These are phyloP conservation scores for Phytophthora agathidicida DNA, from an alignment of 352 stramenopile species.

Conservation along the genomic window DNA sequence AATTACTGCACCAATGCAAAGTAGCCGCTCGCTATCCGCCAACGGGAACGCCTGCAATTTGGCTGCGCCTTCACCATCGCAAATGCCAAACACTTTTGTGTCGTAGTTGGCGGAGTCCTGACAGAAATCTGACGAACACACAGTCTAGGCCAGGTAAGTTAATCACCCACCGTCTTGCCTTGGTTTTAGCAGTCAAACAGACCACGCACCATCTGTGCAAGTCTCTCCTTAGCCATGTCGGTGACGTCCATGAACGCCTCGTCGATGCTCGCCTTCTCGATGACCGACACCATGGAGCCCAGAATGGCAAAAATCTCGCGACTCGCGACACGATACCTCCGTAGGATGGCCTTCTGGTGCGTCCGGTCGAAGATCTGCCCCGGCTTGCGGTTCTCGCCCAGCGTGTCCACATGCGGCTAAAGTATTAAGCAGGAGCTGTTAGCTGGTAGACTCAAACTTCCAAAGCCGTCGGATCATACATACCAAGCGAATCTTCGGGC, in stretches of 20 bases:
- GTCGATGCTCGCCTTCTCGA: conserved; percentile 83
- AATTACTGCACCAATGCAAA: conserved; percentile 70
- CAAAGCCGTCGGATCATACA: conserved; percentile 5
- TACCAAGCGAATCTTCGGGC: conserved; percentile 80
- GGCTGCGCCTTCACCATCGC: conserved; percentile 21
- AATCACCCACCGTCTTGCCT: no score
- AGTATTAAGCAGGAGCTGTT: conserved; percentile 16
- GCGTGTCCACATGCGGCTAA: conserved; percentile 84
- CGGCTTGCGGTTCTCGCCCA: conserved; percentile 76
- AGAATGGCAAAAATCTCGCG: conserved; percentile 80
- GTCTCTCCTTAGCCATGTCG: conserved; percentile 58
- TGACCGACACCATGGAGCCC: conserved; percentile 47
- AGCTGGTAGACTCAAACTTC: no score
- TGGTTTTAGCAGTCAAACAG: no score
- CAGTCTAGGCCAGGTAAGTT: conserved; percentile 40
- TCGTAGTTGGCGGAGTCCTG: conserved; percentile 55
- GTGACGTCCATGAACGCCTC: conserved; percentile 87
- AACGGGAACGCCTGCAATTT: conserved; percentile 54
- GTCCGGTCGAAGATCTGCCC: conserved; percentile 68
- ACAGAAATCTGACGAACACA: conserved; percentile 69
- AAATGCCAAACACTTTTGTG: conserved; percentile 79
- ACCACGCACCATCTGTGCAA: conserved; percentile 48
- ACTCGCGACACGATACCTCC: conserved; percentile 81
- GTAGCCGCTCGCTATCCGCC: conserved; percentile 64
- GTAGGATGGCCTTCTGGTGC: conserved; percentile 84